Percentiles rank a stretch among this genome's conserved stretches.
Evolutionary conservation across 2,329 filamentous ascomycete genomes (phyloP).

Genomic region (Colletotrichum melonis): DNA sequence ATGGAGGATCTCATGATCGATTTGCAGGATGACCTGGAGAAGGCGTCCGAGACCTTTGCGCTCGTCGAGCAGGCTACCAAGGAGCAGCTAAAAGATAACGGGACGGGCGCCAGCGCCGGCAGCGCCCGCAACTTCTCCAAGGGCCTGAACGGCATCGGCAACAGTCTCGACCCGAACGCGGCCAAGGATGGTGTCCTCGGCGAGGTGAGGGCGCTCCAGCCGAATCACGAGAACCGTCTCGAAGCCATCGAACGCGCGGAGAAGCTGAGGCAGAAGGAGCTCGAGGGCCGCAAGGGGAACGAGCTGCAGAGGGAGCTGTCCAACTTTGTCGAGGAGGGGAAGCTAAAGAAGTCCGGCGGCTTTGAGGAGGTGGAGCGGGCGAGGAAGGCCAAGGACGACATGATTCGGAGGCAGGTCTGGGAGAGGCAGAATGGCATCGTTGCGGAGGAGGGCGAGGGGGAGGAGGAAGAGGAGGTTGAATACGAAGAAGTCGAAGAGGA

Average conservation of each 20-base stretch:
- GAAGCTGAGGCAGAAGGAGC: slow-evolving; percentile 88
- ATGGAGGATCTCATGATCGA: slow-evolving; percentile 96
- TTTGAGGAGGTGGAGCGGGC: slow-evolving; percentile 93
- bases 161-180: slow-evolving; percentile 75
- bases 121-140: slow-evolving; percentile 68
- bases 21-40: slow-evolving; percentile 93
- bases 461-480: slow-evolving; percentile 40
- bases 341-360: slow-evolving; percentile 94
- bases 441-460: slow-evolving; percentile 47
- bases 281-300: slow-evolving; percentile 80
- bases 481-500: slow-evolving; percentile 30
- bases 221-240: slow-evolving; percentile 91
- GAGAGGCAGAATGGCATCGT: slow-evolving; percentile 71
- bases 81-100: slow-evolving; percentile 87
- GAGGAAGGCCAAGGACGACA: slow-evolving; percentile 86
- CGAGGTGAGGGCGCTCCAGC: slow-evolving; percentile 91
- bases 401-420: slow-evolving; percentile 83
- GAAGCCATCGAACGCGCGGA: slow-evolving; percentile 98
- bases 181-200: slow-evolving; percentile 93
- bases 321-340: slow-evolving; percentile 87
- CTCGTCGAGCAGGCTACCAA: slow-evolving; percentile 98
- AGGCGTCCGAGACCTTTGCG: slow-evolving; percentile 91
- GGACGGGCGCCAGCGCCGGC: slow-evolving; percentile 60
- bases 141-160: slow-evolving; percentile 61
- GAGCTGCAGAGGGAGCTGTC: slow-evolving; percentile 86